Conservation (phyloP, 768 basidiomycete species). For the Strobilomyces echinocephalus region DNA sequence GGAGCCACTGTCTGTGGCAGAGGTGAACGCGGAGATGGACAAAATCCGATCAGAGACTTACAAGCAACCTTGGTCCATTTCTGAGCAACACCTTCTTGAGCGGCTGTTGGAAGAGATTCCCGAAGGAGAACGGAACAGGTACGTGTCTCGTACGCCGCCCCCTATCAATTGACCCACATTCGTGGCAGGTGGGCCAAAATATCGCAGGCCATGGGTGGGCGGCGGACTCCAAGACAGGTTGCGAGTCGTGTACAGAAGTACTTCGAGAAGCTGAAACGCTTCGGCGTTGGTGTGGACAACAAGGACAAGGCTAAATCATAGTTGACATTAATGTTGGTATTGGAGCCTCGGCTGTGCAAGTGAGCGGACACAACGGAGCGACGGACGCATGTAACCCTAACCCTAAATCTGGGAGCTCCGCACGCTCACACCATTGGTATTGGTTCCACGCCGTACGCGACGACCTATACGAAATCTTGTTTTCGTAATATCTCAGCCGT, state of each 20-base stretch:
- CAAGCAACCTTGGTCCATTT: slow-evolving; percentile 73
- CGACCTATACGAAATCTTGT: slow-evolving; percentile 1
- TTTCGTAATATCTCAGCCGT: neutral
- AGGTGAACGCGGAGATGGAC: slow-evolving; percentile 19
- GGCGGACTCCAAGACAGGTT: slow-evolving; percentile 77
- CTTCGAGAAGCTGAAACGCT: slow-evolving; percentile 77
- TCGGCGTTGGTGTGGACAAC: slow-evolving; percentile 48
- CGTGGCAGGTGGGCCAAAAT: slow-evolving; percentile 69
- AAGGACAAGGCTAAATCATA: slow-evolving; percentile 23
- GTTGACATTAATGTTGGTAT: neutral
- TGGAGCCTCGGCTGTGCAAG: neutral
- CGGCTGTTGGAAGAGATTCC: slow-evolving; percentile 71
- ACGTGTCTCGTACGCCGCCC: slow-evolving; percentile 15
- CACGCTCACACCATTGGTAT: too few species aligned
- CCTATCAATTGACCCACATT: slow-evolving; percentile 8
- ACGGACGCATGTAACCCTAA: slow-evolving; percentile 15
- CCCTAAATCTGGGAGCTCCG: slow-evolving; percentile 17
- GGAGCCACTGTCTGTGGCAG: slow-evolving; percentile 13
- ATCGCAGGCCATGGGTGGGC: slow-evolving; percentile 74
- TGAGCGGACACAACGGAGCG: neutral
- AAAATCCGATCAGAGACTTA: slow-evolving; percentile 55
- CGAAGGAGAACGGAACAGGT: slow-evolving; percentile 72
- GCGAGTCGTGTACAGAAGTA: slow-evolving; percentile 87
- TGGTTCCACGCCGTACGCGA: neutral
- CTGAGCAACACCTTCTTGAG: slow-evolving; percentile 75